A percentile compares a stretch with the other conserved stretches of the same genome.
Evolutionary conservation across 2,329 filamentous ascomycete species (phyloP).

Genomic region (Rutstroemia sydowiana): DNA sequence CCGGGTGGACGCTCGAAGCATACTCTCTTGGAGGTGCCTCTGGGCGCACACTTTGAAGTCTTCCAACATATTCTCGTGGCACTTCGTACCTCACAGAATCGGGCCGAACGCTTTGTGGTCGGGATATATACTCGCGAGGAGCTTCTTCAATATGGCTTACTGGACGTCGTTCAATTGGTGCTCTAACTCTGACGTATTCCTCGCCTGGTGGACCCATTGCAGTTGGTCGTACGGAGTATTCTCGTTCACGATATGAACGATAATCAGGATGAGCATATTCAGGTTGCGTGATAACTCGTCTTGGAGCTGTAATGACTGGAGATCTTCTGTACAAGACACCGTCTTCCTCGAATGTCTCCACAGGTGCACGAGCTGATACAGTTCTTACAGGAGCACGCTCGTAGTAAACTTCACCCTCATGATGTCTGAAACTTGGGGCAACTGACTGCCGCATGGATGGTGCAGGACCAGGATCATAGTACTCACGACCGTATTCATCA

Average conservation of each 20-base stretch:
- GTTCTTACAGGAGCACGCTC: slow-evolving; percentile 43
- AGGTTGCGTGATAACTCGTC: slow-evolving; percentile 55
- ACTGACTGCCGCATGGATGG: slow-evolving; percentile 44
- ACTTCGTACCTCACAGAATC: slow-evolving; percentile 37
- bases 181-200: slow-evolving; percentile 41
- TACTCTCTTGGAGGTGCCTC: slow-evolving; percentile 26
- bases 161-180: slow-evolving; percentile 21
- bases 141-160: slow-evolving; percentile 38
- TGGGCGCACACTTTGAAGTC: slow-evolving; percentile 37
- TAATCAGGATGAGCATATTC: slow-evolving; percentile 44
- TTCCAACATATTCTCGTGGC: slow-evolving; percentile 35
- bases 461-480: slow-evolving; percentile 50
- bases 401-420: slow-evolving; percentile 53
- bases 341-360: slow-evolving; percentile 26
- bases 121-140: slow-evolving; percentile 40
- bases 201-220: slow-evolving; percentile 23
- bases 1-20: slow-evolving; percentile 32
- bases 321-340: slow-evolving; percentile 41
- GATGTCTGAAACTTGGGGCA: slow-evolving; percentile 35
- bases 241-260: slow-evolving; percentile 48
- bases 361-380: slow-evolving; percentile 22
- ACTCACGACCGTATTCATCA: slow-evolving; percentile 78
- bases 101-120: slow-evolving; percentile 48
- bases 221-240: slow-evolving; percentile 46
- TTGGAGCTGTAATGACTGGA: slow-evolving; percentile 41